Evolutionary conservation across 2,329 filamentous ascomycete genomes (phyloP), one percentile per base, ranked within the genome.

Genomic region (Sordariomycetes sp.): DNA sequence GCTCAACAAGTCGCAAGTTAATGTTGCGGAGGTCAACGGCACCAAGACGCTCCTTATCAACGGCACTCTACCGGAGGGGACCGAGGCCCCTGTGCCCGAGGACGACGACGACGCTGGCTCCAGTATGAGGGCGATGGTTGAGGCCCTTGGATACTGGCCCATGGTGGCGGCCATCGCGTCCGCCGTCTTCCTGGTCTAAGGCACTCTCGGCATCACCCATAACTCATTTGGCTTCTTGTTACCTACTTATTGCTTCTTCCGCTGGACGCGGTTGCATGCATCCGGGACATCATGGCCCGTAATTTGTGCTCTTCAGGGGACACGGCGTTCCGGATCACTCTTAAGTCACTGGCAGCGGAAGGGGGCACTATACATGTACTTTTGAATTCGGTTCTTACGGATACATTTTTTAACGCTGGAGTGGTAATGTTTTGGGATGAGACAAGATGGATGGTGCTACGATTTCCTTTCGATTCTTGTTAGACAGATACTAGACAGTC

Each of bases 1-100:
- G 2, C 73, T 88, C 57, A 86, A 90, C 72, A 77, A 82, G 64
- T 77, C 76, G 0, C 63, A 90, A 1, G 78, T 89, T 59, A 79
- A 75, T 14, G 79, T 92, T 1, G 81, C 79, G 2, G 59, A 68
- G 24, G 68, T 66, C 61, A 85, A 89, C 59, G 83, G 83, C 55
- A 86, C 79, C 1, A 72, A 72, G 61, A 86, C 81, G 1, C 79
- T 94, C 43, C 74, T 89, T 34, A 73, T 93, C 67, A 90, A 91
- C 68, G 89, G 89, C n/a, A 88, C 86, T 0, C 73, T 93, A 3
- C 81, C 85, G 34, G 87, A 88, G 63, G 83, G 82, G 54, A 88
- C 85, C 0, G 85, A 82, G 0, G 76, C 78, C 0, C 60, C 74
- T 16, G 76, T 74, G 14, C 68, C 76, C 8, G 68, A 71, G 54